These are phyloP conservation scores for Fusarium mexicanum DNA, from an alignment of 2,329 filamentous ascomycete species.

Conservation along the genomic window DNA sequence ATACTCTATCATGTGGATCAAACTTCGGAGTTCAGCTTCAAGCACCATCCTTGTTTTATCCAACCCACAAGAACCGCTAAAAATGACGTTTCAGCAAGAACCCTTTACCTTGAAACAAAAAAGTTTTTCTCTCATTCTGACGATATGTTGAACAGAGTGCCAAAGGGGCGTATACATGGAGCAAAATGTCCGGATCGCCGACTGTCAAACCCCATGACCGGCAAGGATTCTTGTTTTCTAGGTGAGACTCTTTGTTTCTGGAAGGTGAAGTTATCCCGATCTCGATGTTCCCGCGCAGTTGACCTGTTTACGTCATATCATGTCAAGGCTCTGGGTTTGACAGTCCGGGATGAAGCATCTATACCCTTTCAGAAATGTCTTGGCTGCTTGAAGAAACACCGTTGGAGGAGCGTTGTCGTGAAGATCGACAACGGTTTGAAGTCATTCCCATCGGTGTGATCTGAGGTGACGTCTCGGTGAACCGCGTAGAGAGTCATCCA, in stretches of 20 bases:
- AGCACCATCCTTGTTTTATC: constrained; percentile 3
- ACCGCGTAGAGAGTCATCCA: not conserved
- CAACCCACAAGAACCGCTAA: constrained; percentile 12
- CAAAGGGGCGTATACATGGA: constrained; percentile 3
- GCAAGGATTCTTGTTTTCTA: constrained; percentile 4
- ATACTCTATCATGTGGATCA: constrained; percentile 9
- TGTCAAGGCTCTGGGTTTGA: constrained; percentile 12
- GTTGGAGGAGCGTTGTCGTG: not conserved
- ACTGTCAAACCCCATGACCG: not conserved
- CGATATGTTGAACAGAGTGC: not conserved
- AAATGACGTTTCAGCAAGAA: constrained; percentile 20
- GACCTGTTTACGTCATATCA: constrained; percentile 29
- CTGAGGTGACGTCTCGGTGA: constrained; percentile 19
- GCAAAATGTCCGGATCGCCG: constrained; percentile 24
- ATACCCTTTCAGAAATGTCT: constrained; percentile 1
- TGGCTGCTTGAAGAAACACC: not conserved
- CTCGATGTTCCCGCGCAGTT: constrained; percentile 16
- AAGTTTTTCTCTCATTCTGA: not conserved
- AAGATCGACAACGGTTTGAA: constrained; percentile 21
- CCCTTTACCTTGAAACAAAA: not conserved
- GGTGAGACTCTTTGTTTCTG: constrained; percentile 1
- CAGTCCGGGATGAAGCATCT: constrained; percentile 10
- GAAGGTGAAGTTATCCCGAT: constrained; percentile 19
- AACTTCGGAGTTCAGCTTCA: not conserved
- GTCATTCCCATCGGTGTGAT: constrained; percentile 11